These are phyloP conservation scores for Lentinus brumalis DNA, from an alignment of 768 basidiomycete genomes.

Conservation along the genomic window DNA sequence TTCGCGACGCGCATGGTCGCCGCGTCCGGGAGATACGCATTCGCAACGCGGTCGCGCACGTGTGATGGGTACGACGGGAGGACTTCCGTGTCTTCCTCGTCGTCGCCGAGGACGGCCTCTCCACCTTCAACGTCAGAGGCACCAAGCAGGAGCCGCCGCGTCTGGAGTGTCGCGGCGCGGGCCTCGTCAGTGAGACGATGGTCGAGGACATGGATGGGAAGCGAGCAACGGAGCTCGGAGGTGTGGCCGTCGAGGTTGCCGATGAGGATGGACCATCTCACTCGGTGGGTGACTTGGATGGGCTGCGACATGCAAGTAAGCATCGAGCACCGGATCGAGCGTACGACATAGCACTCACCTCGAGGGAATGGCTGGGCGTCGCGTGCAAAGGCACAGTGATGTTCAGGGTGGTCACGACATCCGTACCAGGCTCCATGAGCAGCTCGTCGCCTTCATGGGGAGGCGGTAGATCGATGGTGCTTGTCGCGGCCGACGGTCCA, in stretches of 20 bases:
- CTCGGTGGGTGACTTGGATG: slow-evolving; percentile 72
- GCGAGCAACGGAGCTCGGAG: slow-evolving; percentile 92
- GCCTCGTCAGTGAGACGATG: slow-evolving; percentile 74
- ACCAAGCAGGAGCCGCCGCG: slow-evolving; percentile 69
- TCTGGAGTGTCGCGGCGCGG: slow-evolving; percentile 66
- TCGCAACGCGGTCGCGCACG: slow-evolving; percentile 86
- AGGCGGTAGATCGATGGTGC: slow-evolving; percentile 13
- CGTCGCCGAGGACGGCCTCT: slow-evolving; percentile 27
- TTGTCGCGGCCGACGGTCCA: slow-evolving; percentile 5
- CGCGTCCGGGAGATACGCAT: slow-evolving; percentile 67
- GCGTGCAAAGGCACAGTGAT: slow-evolving; percentile 59
- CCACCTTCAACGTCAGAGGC: slow-evolving; percentile 37
- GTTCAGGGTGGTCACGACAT: slow-evolving; percentile 61
- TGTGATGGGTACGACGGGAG: slow-evolving; percentile 91
- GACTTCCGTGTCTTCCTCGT: slow-evolving; percentile 65
- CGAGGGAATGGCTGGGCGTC: slow-evolving; percentile 72
- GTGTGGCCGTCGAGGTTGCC: slow-evolving; percentile 89
- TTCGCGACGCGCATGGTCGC: slow-evolving; percentile 65
- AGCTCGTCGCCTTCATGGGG: not conserved
- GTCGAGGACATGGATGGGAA: slow-evolving; percentile 86
- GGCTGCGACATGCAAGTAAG: slow-evolving; percentile 40
- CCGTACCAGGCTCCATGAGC: slow-evolving; percentile 31
- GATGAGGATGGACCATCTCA: slow-evolving; percentile 80
- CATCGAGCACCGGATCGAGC: not conserved
- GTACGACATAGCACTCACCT: slow-evolving; percentile 30